Evolutionary conservation across 2,329 filamentous ascomycete genomes (phyloP), one percentile per base, ranked within the genome.

Genomic region (Microsporum audouinii): DNA sequence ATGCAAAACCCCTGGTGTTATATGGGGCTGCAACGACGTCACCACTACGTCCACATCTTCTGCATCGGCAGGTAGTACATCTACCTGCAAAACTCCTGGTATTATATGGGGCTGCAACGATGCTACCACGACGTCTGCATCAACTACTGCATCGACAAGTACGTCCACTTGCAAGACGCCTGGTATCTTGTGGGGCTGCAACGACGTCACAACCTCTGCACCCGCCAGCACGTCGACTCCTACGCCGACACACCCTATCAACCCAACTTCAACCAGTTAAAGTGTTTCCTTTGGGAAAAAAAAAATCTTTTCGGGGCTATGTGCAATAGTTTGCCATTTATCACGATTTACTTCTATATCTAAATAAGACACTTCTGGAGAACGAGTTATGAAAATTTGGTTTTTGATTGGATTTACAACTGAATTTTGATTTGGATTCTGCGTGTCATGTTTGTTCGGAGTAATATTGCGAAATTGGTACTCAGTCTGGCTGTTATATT

Each of bases 131-230:
- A 70, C 70, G 1, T 63, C 63, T 8, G 67, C 69, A 10, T 34
- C 61, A 29, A 62, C 66, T 1, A 12, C 38, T 5, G 2, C 38
- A 41, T 62, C 65, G 14, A n/a, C 43, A n/a, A 23, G n/a, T 23
- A 47, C 38, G 14, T 65, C 65, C 3, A 69, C 62, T 1, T 84
- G 82, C 65, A 66, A 77, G 58, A 80, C 76, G 1, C 82, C 82
- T 1, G 82, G 83, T 2, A 70, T 75, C 53, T 82, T 84, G 68
- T 84, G 80, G 78, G 82, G 82, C 3, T 84, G 82, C 66, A 71
- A 75, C 64, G 75, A 80, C 67, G 60, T 72, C 23, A 68, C 71
- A 2, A 70, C 75, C 2, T 43, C 39, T 7, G 62, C 27, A 17
- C 10, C 65, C 17, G 33, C 61, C 14, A 72, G 74, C 49, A 76